Evolutionary conservation across 257 asterid genomes (phyloP), one percentile per base, ranked within the genome.

Genomic region (Capsicum baccatum): DNA sequence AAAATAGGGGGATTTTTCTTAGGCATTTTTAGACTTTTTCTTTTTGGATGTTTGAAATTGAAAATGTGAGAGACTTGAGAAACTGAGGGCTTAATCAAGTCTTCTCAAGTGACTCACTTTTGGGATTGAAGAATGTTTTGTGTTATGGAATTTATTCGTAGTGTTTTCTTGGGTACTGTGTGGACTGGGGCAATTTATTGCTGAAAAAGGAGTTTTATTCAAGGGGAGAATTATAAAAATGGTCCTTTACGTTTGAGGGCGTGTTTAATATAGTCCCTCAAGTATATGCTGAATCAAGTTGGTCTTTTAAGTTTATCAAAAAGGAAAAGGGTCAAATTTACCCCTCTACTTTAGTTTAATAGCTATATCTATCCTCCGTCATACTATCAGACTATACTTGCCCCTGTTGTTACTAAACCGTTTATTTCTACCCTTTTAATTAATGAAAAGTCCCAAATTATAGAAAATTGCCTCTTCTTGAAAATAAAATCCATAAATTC

Each of bases 1-100:
- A 90, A 67, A 83, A 92, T 80, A 84, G 86, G 78, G 33, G 81
- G 55, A 8, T 74, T 89, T 83, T 89, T 91, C 87, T 37, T 91
- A 84, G 89, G 87, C 96, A 93, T 94, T 76, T 11, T 9, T 12
- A 4, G 17, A 14, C 74, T 35, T 1, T 0, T 50, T 54, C 13
- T 33, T 5, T 12, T 5, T 14, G 8, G 0, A 69, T n/a, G 11
- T n/a, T 13, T 4, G 69, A 44, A 76, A 39, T 39, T 39, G 44
- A 4, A 76, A 21, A 14, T 52, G 81, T 42, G 79, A 33, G 85
- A 76, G 52, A 79, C 56, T 47, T 66, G 73, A 33, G n/a, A 39
- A 39, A 39, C 44, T 39, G 44, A 39, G 5, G 5, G 44, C 44
- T 39, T 39, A 39, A 26, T 26, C 33, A 26, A 26, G 33, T 26